A percentile compares a stretch with the other conserved stretches of the same genome.
Conservation (phyloP, 345 rosid species). For the Clarkia xantiana region DNA sequence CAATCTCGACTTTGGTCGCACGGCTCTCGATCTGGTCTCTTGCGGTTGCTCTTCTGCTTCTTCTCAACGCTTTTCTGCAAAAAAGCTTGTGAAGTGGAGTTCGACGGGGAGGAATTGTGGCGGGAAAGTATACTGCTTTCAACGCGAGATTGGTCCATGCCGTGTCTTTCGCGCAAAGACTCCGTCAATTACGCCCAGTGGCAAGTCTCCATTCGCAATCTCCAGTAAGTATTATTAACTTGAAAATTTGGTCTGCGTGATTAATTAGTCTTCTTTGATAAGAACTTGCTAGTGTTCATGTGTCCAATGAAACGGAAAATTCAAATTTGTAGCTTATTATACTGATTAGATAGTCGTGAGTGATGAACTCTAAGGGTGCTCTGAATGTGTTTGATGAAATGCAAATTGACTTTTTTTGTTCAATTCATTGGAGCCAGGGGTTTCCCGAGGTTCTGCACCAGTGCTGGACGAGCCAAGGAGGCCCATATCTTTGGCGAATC, state of each 20-base stretch:
- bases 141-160: slow-evolving; percentile 29
- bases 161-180: slow-evolving; percentile 50
- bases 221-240: background rate
- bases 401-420: background rate
- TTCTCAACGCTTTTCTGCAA: slow-evolving; percentile 23
- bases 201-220: slow-evolving; percentile 18
- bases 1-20: slow-evolving; percentile 48
- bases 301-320: too few relatives aligned
- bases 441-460: slow-evolving; percentile 35
- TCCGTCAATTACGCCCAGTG: slow-evolving; percentile 34
- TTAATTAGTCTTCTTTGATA: too few relatives aligned
- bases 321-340: too few relatives aligned
- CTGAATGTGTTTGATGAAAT: background rate
- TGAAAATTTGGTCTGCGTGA: background rate
- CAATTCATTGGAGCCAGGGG: slow-evolving; percentile 18
- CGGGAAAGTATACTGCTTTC: slow-evolving; percentile 33
- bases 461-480: slow-evolving; percentile 27
- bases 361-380: background rate
- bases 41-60: slow-evolving; percentile 55
- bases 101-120: slow-evolving; percentile 18
- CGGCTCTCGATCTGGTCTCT: slow-evolving; percentile 43
- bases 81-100: slow-evolving; percentile 17
- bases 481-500: slow-evolving; percentile 36
- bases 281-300: too few relatives aligned
- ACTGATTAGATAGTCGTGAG: background rate